Conservation (phyloP, 1,284 basidiomycete genomes). For the Ceratorhiza oryzae-sativae region DNA sequence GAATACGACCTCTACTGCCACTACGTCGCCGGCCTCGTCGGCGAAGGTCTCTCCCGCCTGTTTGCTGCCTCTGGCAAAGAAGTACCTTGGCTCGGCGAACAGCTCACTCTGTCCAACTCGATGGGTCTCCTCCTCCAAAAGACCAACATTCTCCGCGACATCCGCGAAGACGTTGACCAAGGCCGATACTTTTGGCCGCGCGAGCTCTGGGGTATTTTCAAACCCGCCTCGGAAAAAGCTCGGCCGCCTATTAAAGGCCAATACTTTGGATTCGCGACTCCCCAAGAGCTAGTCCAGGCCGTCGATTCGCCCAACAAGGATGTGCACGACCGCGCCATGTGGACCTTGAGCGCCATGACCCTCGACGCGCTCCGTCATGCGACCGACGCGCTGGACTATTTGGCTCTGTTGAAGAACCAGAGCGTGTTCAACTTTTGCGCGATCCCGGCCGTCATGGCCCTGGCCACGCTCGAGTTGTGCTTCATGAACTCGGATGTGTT, state of each 20-base stretch:
- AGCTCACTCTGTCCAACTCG: conserved; percentile 89
- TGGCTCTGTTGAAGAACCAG: conserved; percentile 88
- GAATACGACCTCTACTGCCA: conserved; percentile 99
- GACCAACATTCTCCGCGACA: conserved; percentile 97
- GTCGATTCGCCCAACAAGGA: conserved; percentile 54
- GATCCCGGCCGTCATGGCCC: conserved; percentile 95
- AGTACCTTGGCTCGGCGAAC: conserved; percentile 73
- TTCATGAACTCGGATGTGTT: conserved; percentile 95
- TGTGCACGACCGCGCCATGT: conserved; percentile 70
- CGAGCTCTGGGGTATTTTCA: conserved; percentile 78
- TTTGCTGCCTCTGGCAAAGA: conserved; percentile 92
- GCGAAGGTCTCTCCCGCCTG: conserved; percentile 92
- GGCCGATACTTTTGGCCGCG: conserved; percentile 93
- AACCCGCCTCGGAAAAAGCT: conserved; percentile 44
- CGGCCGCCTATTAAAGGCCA: conserved; percentile 46
- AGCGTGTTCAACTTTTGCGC: conserved; percentile 97
- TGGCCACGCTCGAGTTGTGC: conserved; percentile 90
- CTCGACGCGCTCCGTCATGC: conserved; percentile 89
- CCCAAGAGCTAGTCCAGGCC: conserved; percentile 61
- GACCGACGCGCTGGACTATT: conserved; percentile 88
- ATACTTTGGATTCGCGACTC: conserved; percentile 70
- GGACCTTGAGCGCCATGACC: conserved; percentile 87
- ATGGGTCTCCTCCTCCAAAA: conserved; percentile 99
- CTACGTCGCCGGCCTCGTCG: conserved; percentile 97
- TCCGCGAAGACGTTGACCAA: conserved; percentile 89